These are phyloP conservation scores for Usnea hakonensis DNA, from an alignment of 495 filamentous ascomycete genomes.

Conservation along the genomic window DNA sequence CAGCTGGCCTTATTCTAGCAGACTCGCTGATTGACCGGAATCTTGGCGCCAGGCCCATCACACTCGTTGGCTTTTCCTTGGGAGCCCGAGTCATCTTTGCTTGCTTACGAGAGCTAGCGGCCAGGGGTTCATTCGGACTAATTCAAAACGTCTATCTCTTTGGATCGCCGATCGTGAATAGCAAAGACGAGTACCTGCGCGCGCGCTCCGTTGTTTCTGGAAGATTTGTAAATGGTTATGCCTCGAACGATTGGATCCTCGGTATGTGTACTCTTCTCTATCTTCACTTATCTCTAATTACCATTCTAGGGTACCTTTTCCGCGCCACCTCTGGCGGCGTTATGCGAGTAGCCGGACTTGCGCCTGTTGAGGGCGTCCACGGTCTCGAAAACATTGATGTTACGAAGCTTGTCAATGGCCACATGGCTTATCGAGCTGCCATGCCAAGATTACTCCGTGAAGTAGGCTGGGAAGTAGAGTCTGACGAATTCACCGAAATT, in stretches of 20 bases:
- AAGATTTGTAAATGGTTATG: constrained; percentile 90
- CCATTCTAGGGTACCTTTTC: constrained; percentile 69
- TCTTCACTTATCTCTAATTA: not conserved
- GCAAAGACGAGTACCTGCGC: constrained; percentile 80
- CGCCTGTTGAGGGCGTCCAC: constrained; percentile 63
- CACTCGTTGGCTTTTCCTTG: constrained; percentile 93
- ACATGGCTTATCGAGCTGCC: constrained; percentile 91
- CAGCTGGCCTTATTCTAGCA: constrained; percentile 87
- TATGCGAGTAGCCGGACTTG: constrained; percentile 83
- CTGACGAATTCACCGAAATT: constrained; percentile 93
- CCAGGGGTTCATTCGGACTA: constrained; percentile 79
- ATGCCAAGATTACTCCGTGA: constrained; percentile 82
- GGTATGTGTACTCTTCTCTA: constrained; percentile 31
- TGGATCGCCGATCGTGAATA: constrained; percentile 84
- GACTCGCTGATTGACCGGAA: constrained; percentile 91
- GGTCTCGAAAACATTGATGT: constrained; percentile 87
- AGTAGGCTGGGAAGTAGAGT: constrained; percentile 82
- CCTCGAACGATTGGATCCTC: constrained; percentile 94
- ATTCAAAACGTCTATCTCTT: constrained; percentile 96
- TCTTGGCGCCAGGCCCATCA: constrained; percentile 83
- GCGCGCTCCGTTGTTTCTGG: constrained; percentile 77
- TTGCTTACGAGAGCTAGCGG: constrained; percentile 79
- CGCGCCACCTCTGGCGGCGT: constrained; percentile 90
- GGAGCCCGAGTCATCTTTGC: constrained; percentile 90
- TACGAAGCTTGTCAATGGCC: constrained; percentile 77